These are phyloP conservation scores for Ramularia collo-cygni DNA, from an alignment of 2,329 filamentous ascomycete species.

Conservation along the genomic window DNA sequence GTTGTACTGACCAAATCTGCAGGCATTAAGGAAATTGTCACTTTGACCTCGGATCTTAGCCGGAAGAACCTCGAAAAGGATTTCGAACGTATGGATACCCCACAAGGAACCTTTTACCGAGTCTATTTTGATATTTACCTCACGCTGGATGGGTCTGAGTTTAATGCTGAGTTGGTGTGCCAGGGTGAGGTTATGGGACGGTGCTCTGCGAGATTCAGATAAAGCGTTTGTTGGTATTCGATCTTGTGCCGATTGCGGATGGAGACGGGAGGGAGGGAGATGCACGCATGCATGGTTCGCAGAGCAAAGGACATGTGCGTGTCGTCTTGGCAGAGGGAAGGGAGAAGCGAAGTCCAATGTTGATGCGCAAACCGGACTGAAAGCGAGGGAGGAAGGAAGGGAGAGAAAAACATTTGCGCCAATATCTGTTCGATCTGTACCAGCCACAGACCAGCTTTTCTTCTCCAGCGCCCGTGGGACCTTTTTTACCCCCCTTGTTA, in stretches of 20 bases:
- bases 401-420: too few species aligned
- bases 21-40: slow-evolving; percentile 99
- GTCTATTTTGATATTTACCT: slow-evolving; percentile 67
- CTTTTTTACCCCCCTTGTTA: too few species aligned
- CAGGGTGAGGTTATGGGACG: slow-evolving; percentile 98
- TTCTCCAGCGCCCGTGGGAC: too few species aligned
- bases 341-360: not conserved
- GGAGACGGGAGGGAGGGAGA: slow-evolving; percentile 2
- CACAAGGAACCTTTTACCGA: slow-evolving; percentile 91
- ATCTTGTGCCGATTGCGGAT: slow-evolving; percentile 1
- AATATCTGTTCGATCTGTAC: too few species aligned
- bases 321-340: slow-evolving; percentile 3
- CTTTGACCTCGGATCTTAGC: slow-evolving; percentile 90
- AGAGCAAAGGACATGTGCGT: too few species aligned
- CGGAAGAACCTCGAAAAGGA: slow-evolving; percentile 99
- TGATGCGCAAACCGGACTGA: too few species aligned
- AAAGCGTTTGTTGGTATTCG: slow-evolving; percentile 1
- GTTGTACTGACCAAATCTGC: slow-evolving; percentile 25
- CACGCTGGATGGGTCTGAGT: slow-evolving; percentile 93
- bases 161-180: slow-evolving; percentile 97
- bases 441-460: too few species aligned
- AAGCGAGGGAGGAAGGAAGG: too few species aligned
- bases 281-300: too few species aligned
- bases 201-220: slow-evolving; percentile 82
- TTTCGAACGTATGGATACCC: slow-evolving; percentile 98